These are phyloP conservation scores for Symbiodinium pilosum DNA, from an alignment of 73 alveolate genomes.

Conservation along the genomic window DNA sequence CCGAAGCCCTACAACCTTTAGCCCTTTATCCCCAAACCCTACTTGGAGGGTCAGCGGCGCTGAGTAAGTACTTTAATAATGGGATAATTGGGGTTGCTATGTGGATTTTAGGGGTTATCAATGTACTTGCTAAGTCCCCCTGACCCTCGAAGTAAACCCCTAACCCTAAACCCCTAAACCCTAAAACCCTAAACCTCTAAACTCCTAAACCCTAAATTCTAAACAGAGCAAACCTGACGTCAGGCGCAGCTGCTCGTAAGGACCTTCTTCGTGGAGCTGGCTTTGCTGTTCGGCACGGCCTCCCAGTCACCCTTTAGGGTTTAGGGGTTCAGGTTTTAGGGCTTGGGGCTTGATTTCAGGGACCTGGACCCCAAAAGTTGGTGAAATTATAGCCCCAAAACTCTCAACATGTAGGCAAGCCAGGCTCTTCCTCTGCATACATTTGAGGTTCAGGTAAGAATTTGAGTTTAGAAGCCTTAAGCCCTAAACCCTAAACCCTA, in stretches of 20 bases:
- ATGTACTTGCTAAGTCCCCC: too few relatives aligned
- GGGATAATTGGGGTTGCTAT: too few relatives aligned
- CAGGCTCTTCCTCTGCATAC: not conserved
- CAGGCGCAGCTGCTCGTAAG: slow-evolving; percentile 82
- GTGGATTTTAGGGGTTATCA: too few relatives aligned
- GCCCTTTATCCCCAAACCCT: too few relatives aligned
- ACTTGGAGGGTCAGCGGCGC: too few relatives aligned
- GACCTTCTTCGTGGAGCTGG: slow-evolving; percentile 71
- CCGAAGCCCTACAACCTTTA: too few relatives aligned
- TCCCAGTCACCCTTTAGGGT: not conserved
- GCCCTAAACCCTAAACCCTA: too few relatives aligned
- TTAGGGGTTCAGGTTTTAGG: not conserved
- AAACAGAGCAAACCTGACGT: not conserved
- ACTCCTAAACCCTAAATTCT: not conserved
- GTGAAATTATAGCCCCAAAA: too few relatives aligned
- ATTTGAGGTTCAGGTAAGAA: not conserved
- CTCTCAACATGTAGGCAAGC: too few relatives aligned
- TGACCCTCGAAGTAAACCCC: too few relatives aligned
- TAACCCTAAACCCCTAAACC: not conserved
- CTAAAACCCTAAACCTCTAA: not conserved
- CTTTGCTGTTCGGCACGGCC: slow-evolving; percentile 26
- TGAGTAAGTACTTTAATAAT: too few relatives aligned
- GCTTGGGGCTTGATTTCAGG: not conserved
- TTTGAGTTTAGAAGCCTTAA: not conserved
- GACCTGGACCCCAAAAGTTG: not conserved